Percentiles rank a stretch among this genome's conserved stretches.
These are phyloP conservation scores for Pleoardoris graminearum DNA, from an alignment of 2,329 filamentous ascomycete genomes.

Conservation along the genomic window DNA sequence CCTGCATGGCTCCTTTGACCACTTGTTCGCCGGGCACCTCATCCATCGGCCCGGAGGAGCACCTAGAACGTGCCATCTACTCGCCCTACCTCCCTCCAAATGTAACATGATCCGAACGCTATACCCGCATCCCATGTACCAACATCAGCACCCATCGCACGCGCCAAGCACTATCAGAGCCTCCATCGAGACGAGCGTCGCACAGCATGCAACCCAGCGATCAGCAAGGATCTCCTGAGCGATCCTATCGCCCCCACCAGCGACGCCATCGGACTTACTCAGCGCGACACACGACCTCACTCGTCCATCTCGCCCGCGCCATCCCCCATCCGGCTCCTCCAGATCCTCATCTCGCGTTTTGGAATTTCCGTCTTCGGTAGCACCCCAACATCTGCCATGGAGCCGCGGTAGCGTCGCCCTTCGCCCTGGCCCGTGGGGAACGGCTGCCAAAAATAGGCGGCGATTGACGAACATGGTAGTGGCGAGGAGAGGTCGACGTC, in stretches of 20 bases:
- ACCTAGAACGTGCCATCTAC: too few relatives aligned
- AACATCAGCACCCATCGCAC: not conserved
- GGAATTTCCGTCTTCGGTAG: not conserved
- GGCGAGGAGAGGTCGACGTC: not conserved
- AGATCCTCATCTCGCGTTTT: not conserved
- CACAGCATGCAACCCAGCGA: not conserved
- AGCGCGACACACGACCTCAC: slow-evolving; percentile 6
- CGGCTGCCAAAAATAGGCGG: slow-evolving; percentile 4
- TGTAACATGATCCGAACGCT: not conserved
- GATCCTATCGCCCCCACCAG: not conserved
- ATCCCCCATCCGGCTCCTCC: not conserved
- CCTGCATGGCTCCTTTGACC: too few relatives aligned
- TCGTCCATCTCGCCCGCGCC: not conserved
- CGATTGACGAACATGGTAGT: not conserved
- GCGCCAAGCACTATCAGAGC: not conserved
- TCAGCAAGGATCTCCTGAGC: not conserved
- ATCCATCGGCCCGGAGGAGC: not conserved
- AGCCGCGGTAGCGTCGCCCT: not conserved
- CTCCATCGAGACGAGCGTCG: not conserved
- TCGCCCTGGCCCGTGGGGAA: slow-evolving; percentile 2
- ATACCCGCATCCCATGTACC: not conserved
- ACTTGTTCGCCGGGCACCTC: not conserved
- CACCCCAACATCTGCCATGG: not conserved
- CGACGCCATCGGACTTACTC: slow-evolving; percentile 7
- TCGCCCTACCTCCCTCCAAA: not conserved